Base-by-base conservation (phyloP, 2,329 filamentous ascomycete genomes). In the Xylariaceae sp. region DNA sequence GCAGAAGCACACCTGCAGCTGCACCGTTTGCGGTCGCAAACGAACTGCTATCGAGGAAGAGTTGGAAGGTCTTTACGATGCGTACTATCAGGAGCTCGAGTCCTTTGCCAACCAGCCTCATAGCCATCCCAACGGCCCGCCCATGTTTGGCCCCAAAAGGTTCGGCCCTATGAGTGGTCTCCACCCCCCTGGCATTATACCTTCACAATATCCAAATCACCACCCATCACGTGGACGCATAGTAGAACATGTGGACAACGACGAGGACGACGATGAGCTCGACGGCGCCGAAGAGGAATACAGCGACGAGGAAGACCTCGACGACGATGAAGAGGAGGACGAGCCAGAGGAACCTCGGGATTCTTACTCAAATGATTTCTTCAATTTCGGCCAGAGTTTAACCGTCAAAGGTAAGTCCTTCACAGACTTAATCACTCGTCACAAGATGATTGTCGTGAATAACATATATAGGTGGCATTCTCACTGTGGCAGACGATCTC, bases 1-100 rank as follows among this genome's bases (percentile, higher is more conserved):
- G 68, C 93, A 98, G 67, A 97, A 97, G 69, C 91, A 97, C 66
- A 97, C 92, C 2, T 98, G 93, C 74, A 96, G 91, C 66, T 98
- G 93, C 68, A 94, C 90, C 4, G 92, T 98, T 33, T 98, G 93
- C 67, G 93, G 93, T 42, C 82, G 93, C 55, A 98, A 98, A 72
- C 83, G 93, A 43, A 95, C 87, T 11, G 93, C 93, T 32, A 98
- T 98, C 57, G 93, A 98, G 68, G 93, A 98, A 69, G 93, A 98
- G 68, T 76, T 98, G 11, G 93, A 98, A 64, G 91, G 95, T 16
- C 79, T 98, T 11, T 98, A 98, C 68, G 93, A 98, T 71, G 92
- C 92, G 52, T 98, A 98, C 69, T 98, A 98, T 65, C 85, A 95
- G 64, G 93, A 98, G 69, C 80, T 98, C 50, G 93, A 97, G 71